Evolutionary conservation across 169 alveolate genomes (phyloP), one percentile per base, ranked within the genome.

Genomic region (Plasmodium vivax): DNA sequence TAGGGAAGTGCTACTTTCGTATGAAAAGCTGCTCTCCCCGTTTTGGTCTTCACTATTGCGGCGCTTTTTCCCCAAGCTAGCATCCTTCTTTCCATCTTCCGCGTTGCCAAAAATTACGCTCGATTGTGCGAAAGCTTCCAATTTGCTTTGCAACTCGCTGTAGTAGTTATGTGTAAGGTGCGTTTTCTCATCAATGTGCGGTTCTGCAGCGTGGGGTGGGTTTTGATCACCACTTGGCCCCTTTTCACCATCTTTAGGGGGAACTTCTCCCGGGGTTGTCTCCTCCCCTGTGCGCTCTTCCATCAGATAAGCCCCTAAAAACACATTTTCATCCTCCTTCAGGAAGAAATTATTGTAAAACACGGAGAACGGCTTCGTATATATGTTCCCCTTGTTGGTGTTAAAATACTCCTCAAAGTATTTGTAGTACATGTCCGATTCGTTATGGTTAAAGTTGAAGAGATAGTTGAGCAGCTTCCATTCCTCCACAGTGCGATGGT

Each of bases 351-450:
- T 23, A 54, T 90, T 43, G 56, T 90, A 90, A 54, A 90, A 90
- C 23, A 47, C 16, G 36, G 79, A 58, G 83, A 80, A 90, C 5
- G 94, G 94, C 43, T 90, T 90, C 32, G 88, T 27, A 54, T 90
- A 90, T 23, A 90, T 80, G 54, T 90, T 90, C 9, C 82, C 51
- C 34, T 90, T 90, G 47, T 90, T 81, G 41, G 9, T 90, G 73
- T 90, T 90, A 82, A 90, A 90, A 58, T 90, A 90, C 19, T 90
- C 94, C 54, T 90, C 94, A 90, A 90, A 90, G 51, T 68, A 90
- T 90, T 90, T 90, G 74, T 54, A 87, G 81, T 87, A 75, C 73
- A 56, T 75, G 45, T 87, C 93, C 4, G 41, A 75, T 32, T 87
- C 93, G 72, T 71, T 79, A 45, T 87, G 93, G 82, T 87, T 87